Evolutionary conservation across 83 land plant species (phyloP).

Genomic region (Picea abies): DNA sequence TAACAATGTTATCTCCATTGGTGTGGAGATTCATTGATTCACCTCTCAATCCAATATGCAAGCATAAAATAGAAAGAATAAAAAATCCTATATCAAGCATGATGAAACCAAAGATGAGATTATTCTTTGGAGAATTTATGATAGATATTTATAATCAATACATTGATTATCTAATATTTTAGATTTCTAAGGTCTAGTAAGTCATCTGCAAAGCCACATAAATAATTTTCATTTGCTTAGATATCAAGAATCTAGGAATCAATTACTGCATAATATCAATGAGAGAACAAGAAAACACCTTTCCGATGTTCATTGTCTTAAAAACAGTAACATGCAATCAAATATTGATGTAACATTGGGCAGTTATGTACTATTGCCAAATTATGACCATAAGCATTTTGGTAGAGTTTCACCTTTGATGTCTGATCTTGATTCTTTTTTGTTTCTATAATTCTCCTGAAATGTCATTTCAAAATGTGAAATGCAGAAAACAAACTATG

Average conservation of each 20-base stretch:
- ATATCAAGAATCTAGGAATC: neutral
- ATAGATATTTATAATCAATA: neutral
- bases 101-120: neutral
- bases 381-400: too few species aligned
- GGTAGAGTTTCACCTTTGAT: too few species aligned
- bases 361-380: too few species aligned
- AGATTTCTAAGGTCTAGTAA: neutral
- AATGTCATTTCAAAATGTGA: too few species aligned
- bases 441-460: too few species aligned
- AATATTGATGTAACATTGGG: neutral
- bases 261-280: neutral
- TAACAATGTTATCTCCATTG: slow-evolving; percentile 54
- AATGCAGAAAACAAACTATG: too few species aligned
- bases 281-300: neutral
- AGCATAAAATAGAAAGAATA: neutral
- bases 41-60: neutral
- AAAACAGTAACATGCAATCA: neutral
- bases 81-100: neutral
- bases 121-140: neutral
- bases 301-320: neutral
- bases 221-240: neutral
- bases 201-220: neutral
- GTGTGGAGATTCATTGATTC: too few species aligned
- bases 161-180: neutral
- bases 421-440: too few species aligned